Percentiles rank a stretch among this genome's conserved stretches.
Conservation (phyloP, 192 early-diverging fungal genomes). For the Rhizoclosmatium globosum region DNA sequence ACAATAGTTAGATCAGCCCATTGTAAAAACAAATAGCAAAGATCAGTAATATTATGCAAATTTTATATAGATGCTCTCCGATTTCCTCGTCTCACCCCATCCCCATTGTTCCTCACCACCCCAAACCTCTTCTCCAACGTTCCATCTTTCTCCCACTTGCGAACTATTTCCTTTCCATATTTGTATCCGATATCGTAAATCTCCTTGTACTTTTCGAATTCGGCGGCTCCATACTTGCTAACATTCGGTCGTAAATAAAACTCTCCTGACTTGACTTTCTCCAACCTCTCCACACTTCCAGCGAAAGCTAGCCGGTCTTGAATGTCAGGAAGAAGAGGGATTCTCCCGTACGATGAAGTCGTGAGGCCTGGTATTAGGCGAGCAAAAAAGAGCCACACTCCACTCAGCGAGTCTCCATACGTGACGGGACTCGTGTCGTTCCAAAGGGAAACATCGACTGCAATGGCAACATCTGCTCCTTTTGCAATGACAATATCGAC, state of each 20-base stretch:
- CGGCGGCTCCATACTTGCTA: constrained; percentile 82
- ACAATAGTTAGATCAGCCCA: too few relatives aligned
- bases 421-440: constrained; percentile 93
- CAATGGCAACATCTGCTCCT: constrained; percentile 92
- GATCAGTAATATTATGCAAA: too few relatives aligned
- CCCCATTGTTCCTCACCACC: constrained; percentile 17
- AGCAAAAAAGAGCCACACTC: constrained; percentile 89
- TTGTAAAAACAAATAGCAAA: too few relatives aligned
- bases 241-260: constrained; percentile 92
- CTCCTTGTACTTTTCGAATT: constrained; percentile 92
- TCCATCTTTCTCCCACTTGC: constrained; percentile 83
- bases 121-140: constrained; percentile 65
- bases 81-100: not conserved
- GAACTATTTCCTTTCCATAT: constrained; percentile 79
- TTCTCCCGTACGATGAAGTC: constrained; percentile 60
- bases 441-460: constrained; percentile 90
- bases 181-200: constrained; percentile 88
- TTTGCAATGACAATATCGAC: constrained; percentile 77
- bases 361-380: constrained; percentile 76
- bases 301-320: constrained; percentile 95
- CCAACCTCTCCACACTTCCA: constrained; percentile 81
- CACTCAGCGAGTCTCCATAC: constrained; percentile 91
- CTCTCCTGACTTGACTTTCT: constrained; percentile 84
- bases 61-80: constrained; percentile 30
- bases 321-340: constrained; percentile 93